A percentile compares a stretch with the other conserved stretches of the same genome.
These are phyloP conservation scores for Starmerella scarabaei DNA, from an alignment of 805 yeast genomes.

Conservation along the genomic window DNA sequence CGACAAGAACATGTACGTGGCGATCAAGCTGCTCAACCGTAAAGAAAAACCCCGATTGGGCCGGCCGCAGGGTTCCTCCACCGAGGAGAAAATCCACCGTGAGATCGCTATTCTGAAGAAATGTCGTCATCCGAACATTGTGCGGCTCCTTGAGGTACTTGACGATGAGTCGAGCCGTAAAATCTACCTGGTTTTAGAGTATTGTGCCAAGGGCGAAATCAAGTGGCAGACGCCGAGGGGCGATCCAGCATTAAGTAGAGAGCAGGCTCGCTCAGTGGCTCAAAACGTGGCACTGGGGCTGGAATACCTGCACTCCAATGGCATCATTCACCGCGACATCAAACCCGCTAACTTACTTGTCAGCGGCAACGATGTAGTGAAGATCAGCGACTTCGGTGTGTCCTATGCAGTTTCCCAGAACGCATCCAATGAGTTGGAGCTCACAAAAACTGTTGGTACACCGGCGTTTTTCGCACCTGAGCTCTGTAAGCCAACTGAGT, in stretches of 20 bases:
- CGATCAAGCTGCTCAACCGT: slow-evolving; percentile 84
- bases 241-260: slow-evolving; percentile 55
- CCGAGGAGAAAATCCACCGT: slow-evolving; percentile 62
- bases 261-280: slow-evolving; percentile 56
- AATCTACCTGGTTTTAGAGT: slow-evolving; percentile 81
- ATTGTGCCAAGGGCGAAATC: slow-evolving; percentile 80
- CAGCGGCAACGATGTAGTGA: slow-evolving; percentile 56
- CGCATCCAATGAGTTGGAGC: slow-evolving; percentile 55
- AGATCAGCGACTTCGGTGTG: slow-evolving; percentile 94
- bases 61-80: slow-evolving; percentile 32
- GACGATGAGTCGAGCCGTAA: slow-evolving; percentile 77
- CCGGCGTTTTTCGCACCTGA: slow-evolving; percentile 97
- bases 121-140: slow-evolving; percentile 87
- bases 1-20: slow-evolving; percentile 49
- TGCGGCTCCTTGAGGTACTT: slow-evolving; percentile 67
- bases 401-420: slow-evolving; percentile 49
- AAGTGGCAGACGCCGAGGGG: slow-evolving; percentile 53
- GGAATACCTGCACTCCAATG: slow-evolving; percentile 81
- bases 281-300: slow-evolving; percentile 78
- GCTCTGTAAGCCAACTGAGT: slow-evolving; percentile 37
- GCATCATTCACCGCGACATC: slow-evolving; percentile 72
- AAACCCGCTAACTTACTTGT: slow-evolving; percentile 86
- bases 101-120: slow-evolving; percentile 91
- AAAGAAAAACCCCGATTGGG: slow-evolving; percentile 45
- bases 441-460: slow-evolving; percentile 94